Evolutionary conservation across 371 early-diverging fungal species (phyloP).

Genomic region (Lichtheimia hyalospora): DNA sequence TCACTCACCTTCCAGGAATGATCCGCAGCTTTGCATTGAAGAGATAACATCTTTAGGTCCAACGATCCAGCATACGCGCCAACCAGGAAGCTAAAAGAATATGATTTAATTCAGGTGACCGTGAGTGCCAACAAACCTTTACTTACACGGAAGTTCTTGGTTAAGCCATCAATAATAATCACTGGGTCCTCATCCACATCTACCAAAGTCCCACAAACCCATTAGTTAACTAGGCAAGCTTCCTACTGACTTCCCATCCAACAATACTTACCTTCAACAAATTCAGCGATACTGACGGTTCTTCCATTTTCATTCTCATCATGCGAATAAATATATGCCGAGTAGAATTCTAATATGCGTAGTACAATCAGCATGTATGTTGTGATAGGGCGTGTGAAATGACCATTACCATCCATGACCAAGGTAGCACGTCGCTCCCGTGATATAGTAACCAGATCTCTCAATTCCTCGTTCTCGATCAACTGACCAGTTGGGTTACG

Average conservation of each 20-base stretch:
- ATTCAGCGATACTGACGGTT: conserved; percentile 41
- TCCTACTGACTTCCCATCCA: neutral
- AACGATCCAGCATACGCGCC: conserved; percentile 53
- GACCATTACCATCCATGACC: conserved; percentile 38
- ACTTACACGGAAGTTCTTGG: conserved; percentile 45
- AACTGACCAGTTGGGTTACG: conserved; percentile 52
- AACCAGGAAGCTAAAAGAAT: conserved; percentile 39
- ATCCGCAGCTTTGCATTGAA: conserved; percentile 44
- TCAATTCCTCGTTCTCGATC: conserved; percentile 41
- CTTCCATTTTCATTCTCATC: conserved; percentile 35
- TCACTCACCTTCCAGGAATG: conserved; percentile 40
- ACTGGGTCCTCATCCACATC: conserved; percentile 49
- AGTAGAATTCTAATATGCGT: conserved; percentile 36
- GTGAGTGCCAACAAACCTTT: neutral
- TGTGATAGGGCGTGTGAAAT: neutral
- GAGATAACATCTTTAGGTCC: conserved; percentile 48
- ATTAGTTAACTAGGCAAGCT: too few species aligned
- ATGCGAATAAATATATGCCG: conserved; percentile 46
- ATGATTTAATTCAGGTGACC: neutral
- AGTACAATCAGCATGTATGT: neutral
- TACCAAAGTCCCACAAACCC: neutral
- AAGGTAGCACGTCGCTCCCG: conserved; percentile 39
- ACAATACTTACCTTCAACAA: conserved; percentile 29
- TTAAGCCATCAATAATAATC: conserved; percentile 46
- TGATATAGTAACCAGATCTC: conserved; percentile 35